A percentile compares a stretch with the other conserved stretches of the same genome.
Conservation (phyloP, 1,139 yeast genomes). For the Waltiozyma sp. region DNA sequence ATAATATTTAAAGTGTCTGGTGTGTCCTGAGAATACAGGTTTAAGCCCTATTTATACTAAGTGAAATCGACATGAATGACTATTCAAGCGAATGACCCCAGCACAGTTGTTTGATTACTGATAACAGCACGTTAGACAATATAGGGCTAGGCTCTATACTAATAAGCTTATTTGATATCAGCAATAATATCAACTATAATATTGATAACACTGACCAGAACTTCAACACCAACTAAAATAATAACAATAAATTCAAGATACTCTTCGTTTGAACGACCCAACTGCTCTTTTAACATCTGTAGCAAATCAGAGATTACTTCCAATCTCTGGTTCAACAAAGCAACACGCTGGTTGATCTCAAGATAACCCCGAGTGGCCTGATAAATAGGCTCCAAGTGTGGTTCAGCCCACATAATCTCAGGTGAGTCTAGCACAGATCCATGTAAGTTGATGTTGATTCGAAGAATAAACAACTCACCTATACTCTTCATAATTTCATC, state of each 20-base stretch:
- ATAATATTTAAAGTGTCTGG: no score
- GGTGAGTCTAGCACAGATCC: conserved; percentile 95
- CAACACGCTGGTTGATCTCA: conserved; percentile 88
- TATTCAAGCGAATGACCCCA: no score
- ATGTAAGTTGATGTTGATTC: conserved; percentile 86
- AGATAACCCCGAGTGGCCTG: conserved; percentile 93
- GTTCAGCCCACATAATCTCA: conserved; percentile 98
- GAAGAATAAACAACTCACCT: conserved; percentile 83
- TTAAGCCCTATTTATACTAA: no score
- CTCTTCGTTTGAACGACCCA: conserved; percentile 88
- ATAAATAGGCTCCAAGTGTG: conserved; percentile 91
- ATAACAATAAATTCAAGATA: conserved; percentile 88
- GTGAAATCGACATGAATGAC: no score
- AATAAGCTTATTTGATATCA: conserved; percentile 9
- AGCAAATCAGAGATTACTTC: conserved; percentile 89
- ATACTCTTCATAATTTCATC: conserved; percentile 94
- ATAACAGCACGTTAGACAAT: not conserved
- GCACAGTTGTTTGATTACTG: no score
- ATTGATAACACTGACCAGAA: conserved; percentile 76
- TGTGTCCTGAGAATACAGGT: no score
- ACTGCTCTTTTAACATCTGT: conserved; percentile 93
- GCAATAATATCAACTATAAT: conserved; percentile 34
- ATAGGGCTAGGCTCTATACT: no score
- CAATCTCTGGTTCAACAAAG: conserved; percentile 75
- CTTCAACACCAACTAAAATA: conserved; percentile 86